Evolutionary conservation across 768 basidiomycete species (phyloP).

Genomic region (Leccinum variicolor): DNA sequence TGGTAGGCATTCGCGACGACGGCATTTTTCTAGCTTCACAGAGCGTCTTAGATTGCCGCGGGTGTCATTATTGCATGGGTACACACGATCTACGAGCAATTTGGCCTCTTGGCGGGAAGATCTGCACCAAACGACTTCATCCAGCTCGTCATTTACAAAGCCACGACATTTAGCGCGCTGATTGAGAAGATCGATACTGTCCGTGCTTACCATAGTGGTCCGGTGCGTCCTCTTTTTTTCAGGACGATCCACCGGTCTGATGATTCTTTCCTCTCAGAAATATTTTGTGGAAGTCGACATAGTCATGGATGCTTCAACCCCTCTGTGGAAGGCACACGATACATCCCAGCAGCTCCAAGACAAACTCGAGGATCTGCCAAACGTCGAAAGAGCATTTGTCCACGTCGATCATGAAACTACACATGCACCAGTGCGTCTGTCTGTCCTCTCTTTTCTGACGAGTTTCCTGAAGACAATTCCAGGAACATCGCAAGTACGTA

Average conservation of each 20-base stretch:
- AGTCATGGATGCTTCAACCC: conserved; percentile 86
- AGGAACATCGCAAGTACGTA: conserved; percentile 45
- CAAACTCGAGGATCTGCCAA: conserved; percentile 83
- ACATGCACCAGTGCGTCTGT: conserved; percentile 56
- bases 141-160: conserved; percentile 90
- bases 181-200: conserved; percentile 90
- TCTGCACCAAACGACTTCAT: conserved; percentile 89
- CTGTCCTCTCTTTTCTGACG: background rate
- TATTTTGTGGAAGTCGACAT: conserved; percentile 96
- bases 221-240: conserved; percentile 39
- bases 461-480: background rate
- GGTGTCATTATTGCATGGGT: conserved; percentile 80
- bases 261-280: conserved; percentile 41
- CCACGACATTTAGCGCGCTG: conserved; percentile 79
- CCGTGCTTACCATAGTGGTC: conserved; percentile 89
- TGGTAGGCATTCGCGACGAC: conserved; percentile 44
- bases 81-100: conserved; percentile 74
- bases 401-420: conserved; percentile 93
- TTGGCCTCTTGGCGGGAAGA: conserved; percentile 85
- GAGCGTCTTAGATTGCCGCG: conserved; percentile 55
- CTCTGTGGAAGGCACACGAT: conserved; percentile 87
- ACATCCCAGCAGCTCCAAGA: conserved; percentile 82
- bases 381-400: conserved; percentile 91
- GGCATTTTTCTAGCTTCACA: background rate
- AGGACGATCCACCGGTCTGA: background rate